Evolutionary conservation across 768 basidiomycete genomes (phyloP), one percentile per base, ranked within the genome.

Genomic region (Sistotremastrum suecicum): DNA sequence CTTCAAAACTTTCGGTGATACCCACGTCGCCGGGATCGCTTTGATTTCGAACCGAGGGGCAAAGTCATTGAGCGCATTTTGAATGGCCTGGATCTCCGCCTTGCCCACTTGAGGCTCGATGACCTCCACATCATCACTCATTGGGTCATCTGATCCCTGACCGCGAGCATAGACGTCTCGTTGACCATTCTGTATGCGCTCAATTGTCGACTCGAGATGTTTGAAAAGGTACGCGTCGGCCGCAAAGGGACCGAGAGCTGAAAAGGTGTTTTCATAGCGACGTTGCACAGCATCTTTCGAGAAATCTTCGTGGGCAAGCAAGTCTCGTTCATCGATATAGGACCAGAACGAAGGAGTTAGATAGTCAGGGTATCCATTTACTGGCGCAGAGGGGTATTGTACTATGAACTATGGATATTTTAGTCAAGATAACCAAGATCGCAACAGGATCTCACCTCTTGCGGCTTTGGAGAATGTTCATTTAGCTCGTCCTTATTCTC

Each of bases 191-290:
- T 36, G 28, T 47, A 39, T 41, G 52, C 30, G 28, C 51, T 50
- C 11, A 59, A 48, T 29, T 50, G 52, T 7, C 59, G 41, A 60
- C 50, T 28, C 10, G 41, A 9, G 20, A 44, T 8, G 30, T 44
- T 37, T 41, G 39, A 38, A 44, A 7, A 56, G 65, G 60, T 75
- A 89, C 46, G 80, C 60, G 40, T 86, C 85, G 7, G 84, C 86
- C 40, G 74, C 75, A 56, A 79, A 83, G 7, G 80, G 78, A 1
- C 86, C 86, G 3, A 89, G 59, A 57, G 75, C 79, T 51, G 69
- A 60, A 35, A 72, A 61, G 0, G 83, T 80, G 29, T 72, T 67
- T 39, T 68, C 58, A 60, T 83, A 83, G 43, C 83, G 74, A 45
- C 68, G 70, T 45, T 72, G 63, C n/a, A 86, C 62, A 54, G 74